Evolutionary conservation across 1,284 basidiomycete genomes (phyloP), one percentile per base, ranked within the genome.

Genomic region (Austroboletus niveus): DNA sequence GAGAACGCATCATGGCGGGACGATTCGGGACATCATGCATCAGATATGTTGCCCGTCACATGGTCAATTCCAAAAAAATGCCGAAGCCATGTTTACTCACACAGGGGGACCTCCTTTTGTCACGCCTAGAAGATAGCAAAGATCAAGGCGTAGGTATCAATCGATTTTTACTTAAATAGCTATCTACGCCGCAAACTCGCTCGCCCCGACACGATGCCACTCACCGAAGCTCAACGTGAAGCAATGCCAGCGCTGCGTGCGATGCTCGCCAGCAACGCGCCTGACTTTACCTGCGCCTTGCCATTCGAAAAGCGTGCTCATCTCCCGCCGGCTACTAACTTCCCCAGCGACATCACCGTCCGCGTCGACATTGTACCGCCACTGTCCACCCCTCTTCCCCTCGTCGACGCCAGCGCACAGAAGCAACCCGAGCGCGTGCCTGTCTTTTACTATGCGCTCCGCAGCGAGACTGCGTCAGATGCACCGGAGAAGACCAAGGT

Each of bases 391-490:
- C 34, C 31, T 42, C 15, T 44, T 35, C 39, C 57, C 17, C 42
- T 45, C 39, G 22, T 60, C 15, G 20, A 57, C 22, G 12, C 2
- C 30, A 35, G n/a, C 8, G 17, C n/a, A 10, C 34, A 52, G 7
- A 62, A 57, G 43, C 17, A 38, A 10, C 54, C 48, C 8, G 57
- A 56, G 11, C 43, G 34, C 5, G 49, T 60, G 8, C 58, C 57
- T 1, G n/a, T 62, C 24, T 60, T 60, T 35, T 57, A 54, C 11
- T 57, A 57, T 42, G 20, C 51, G 20, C 38, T 57, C 9, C 44
- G 29, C 17, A 35, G 17, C 12, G 22, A 40, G 14, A 30, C 27
- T 10, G 9, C 8, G n/a, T 10, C 31, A 14, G 46, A 4, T n/a
- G n/a, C 31, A 34, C 39, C 22, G 5, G 42, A 43, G 15, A 43